A percentile compares a stretch with the other conserved stretches of the same genome.
These are phyloP conservation scores for Rosa lucieae DNA, from an alignment of 306 rosid genomes.

Conservation along the genomic window DNA sequence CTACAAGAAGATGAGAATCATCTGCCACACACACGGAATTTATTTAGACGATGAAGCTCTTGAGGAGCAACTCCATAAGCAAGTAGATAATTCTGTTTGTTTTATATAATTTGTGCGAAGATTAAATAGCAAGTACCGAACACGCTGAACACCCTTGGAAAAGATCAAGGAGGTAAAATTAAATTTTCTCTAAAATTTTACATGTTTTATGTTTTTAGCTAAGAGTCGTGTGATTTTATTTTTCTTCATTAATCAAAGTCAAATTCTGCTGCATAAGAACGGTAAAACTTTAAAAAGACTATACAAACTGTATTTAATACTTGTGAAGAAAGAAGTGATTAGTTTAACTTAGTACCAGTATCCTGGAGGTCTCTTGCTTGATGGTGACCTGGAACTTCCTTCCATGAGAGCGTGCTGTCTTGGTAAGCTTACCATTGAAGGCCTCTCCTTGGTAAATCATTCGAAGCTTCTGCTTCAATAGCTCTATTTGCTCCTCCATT, in stretches of 20 bases:
- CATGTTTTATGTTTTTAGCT: neutral
- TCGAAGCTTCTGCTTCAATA: slow-evolving; percentile 69
- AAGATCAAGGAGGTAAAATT: too few species aligned
- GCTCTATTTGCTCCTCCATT: slow-evolving; percentile 81
- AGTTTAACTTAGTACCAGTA: slow-evolving; percentile 53
- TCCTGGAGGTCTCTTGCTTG: slow-evolving; percentile 86
- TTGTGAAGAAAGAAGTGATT: neutral
- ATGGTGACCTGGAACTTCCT: slow-evolving; percentile 86
- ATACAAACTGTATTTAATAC: neutral
- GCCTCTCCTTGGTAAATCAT: slow-evolving; percentile 80
- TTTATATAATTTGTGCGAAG: neutral
- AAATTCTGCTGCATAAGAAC: neutral
- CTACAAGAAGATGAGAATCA: neutral
- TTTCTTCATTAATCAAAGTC: neutral
- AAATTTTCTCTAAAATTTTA: too few species aligned
- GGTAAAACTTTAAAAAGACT: neutral
- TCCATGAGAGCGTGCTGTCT: slow-evolving; percentile 91
- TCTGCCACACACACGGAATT: neutral
- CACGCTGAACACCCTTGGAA: neutral
- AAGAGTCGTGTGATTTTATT: neutral
- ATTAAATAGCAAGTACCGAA: neutral
- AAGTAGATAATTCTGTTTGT: neutral
- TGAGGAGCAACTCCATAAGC: neutral
- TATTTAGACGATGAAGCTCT: neutral
- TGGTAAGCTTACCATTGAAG: slow-evolving; percentile 81